Conservation (phyloP, 352 stramenopile genomes). For the Paralagenidium karlingii region DNA sequence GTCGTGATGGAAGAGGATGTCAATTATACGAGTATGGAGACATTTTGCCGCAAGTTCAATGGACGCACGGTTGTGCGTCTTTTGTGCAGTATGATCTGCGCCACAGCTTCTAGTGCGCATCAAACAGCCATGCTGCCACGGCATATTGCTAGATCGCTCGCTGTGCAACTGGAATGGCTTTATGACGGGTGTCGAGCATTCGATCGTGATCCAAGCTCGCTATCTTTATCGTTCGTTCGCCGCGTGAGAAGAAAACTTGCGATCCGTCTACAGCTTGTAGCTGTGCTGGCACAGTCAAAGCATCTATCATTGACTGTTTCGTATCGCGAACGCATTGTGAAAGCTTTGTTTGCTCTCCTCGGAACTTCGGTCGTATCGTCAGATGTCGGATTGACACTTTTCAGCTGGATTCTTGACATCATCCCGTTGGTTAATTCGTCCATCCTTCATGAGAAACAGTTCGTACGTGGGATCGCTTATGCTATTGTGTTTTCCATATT, state of each 20-base stretch:
- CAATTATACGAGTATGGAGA: constrained; percentile 37
- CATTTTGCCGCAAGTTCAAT: constrained; percentile 53
- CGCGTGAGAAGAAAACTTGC: constrained; percentile 61
- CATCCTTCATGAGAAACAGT: constrained; percentile 61
- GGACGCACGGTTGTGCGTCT: constrained; percentile 56
- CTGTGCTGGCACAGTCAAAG: constrained; percentile 57
- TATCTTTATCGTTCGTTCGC: constrained; percentile 22
- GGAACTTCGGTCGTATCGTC: constrained; percentile 46
- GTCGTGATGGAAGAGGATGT: constrained; percentile 76
- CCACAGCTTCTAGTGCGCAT: constrained; percentile 32
- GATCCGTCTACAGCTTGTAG: constrained; percentile 63
- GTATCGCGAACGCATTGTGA: constrained; percentile 76
- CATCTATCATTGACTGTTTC: constrained; percentile 67
- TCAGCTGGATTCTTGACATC: constrained; percentile 80
- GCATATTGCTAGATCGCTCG: constrained; percentile 85
- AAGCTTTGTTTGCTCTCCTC: constrained; percentile 66
- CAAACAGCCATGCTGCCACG: constrained; percentile 66
- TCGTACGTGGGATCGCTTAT: constrained; percentile 26
- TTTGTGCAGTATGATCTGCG: constrained; percentile 62
- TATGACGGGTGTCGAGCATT: constrained; percentile 45
- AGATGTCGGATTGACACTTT: constrained; percentile 54
- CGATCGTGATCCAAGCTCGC: constrained; percentile 14
- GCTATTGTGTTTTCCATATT: background rate
- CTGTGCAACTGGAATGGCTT: constrained; percentile 55
- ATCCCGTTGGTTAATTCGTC: constrained; percentile 65